These are phyloP conservation scores for Phytophthora pinifolia DNA, from an alignment of 352 stramenopile genomes.

Conservation along the genomic window DNA sequence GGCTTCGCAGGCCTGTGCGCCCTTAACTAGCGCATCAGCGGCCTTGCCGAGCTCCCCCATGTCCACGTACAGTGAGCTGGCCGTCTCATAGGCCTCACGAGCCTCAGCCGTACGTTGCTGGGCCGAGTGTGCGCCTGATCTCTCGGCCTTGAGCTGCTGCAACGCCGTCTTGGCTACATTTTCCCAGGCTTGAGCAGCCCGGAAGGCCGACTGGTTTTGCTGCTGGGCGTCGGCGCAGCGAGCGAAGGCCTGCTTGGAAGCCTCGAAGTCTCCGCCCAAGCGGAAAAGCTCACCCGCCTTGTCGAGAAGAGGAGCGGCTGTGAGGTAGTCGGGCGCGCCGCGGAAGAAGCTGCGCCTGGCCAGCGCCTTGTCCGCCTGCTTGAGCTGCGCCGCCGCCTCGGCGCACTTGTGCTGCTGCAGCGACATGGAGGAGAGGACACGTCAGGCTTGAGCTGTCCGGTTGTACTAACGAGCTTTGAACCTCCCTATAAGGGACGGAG, in stretches of 20 bases:
- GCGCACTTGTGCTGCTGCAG: slow-evolving; percentile 54
- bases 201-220: slow-evolving; percentile 77
- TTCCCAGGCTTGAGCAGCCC: slow-evolving; percentile 71
- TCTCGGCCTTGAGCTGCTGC: slow-evolving; percentile 71
- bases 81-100: slow-evolving; percentile 59
- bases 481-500: neutral
- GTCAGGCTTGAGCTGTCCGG: slow-evolving; percentile 4
- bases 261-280: slow-evolving; percentile 59
- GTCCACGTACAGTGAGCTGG: slow-evolving; percentile 68
- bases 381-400: slow-evolving; percentile 50
- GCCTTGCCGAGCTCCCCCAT: slow-evolving; percentile 86
- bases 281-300: slow-evolving; percentile 75
- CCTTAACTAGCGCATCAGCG: slow-evolving; percentile 75
- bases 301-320: slow-evolving; percentile 66
- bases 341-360: slow-evolving; percentile 67
- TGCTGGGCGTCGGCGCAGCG: slow-evolving; percentile 63
- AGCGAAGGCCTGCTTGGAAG: slow-evolving; percentile 55
- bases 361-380: slow-evolving; percentile 60
- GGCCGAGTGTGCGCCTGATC: slow-evolving; percentile 23
- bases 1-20: slow-evolving; percentile 49
- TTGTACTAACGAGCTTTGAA: neutral
- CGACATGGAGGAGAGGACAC: slow-evolving; percentile 26
- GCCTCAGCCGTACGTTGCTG: slow-evolving; percentile 46
- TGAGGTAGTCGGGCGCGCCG: slow-evolving; percentile 66
- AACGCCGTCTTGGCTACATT: slow-evolving; percentile 71